Evolutionary conservation across 768 basidiomycete genomes (phyloP), one percentile per base, ranked within the genome.

Genomic region (Lactarius indigo): DNA sequence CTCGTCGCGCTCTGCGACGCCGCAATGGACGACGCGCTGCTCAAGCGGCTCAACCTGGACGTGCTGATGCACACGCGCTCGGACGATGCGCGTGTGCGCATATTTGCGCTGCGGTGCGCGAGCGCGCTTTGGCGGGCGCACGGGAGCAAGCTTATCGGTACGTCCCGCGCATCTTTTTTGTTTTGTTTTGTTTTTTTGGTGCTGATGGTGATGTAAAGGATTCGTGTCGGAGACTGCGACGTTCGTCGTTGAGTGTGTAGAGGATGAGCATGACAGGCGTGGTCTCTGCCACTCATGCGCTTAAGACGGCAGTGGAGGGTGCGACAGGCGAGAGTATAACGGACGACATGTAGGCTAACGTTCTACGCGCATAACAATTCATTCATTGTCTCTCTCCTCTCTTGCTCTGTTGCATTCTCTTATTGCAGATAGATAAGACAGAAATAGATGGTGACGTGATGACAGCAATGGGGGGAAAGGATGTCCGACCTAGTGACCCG

Each of bases 11-110:
- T 91, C 9, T 79, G 83, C 1, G 87, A 87, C 41, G 80, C 82
- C 41, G 77, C 79, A 23, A 83, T 83, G 72, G 88, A 89, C 73
- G 80, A 82, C 41, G 74, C 65, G 9, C 72, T 91, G 20, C 84
- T 96, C 69, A 96, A 97, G 75, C 74, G 81, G 10, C 79, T 97
- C 76, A 98, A 98, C 79, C 80, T 92, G 26, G 83, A 87, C 63
- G 74, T 98, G 33, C 84, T 97, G 61, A 91, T 96, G 88, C 87
- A 92, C 68, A 96, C 94, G 0, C 88, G 95, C 18, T 89, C 90
- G 5, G 95, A 97, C 63, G 88, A 92, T 66, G 77, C 83, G 2
- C 80, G 80, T 23, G 76, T 87, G n/a, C 85, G 94, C 8, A 74
- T 93, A 13, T 82, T 85, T 57, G 92, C 94, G 1, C 76, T 98